Conservation (phyloP, 129 eudicot genomes). For the Centrapalus pauciflorus region DNA sequence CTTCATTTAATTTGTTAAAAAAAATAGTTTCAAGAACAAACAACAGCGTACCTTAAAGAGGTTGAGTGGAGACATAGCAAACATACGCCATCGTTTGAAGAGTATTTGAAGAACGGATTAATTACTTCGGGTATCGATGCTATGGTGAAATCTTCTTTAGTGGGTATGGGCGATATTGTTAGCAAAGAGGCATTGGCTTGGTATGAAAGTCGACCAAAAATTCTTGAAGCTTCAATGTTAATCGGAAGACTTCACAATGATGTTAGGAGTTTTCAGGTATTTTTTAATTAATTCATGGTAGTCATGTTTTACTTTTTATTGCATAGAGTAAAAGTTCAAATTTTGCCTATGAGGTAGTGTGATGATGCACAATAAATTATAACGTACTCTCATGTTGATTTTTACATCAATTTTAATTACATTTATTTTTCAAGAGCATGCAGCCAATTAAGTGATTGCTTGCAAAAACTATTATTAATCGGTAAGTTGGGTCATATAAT, state of each 20-base stretch:
- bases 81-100: neutral
- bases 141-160: neutral
- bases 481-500: too few relatives aligned
- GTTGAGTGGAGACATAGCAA: conserved; percentile 10
- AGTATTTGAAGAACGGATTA: neutral
- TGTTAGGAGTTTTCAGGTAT: neutral
- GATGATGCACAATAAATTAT: too few relatives aligned
- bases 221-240: neutral
- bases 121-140: neutral
- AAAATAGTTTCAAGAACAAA: conserved; percentile 2
- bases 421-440: too few relatives aligned
- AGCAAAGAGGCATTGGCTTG: neutral
- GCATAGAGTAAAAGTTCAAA: too few relatives aligned
- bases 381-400: too few relatives aligned
- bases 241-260: neutral
- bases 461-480: too few relatives aligned
- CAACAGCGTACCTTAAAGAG: conserved; percentile 5
- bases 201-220: neutral
- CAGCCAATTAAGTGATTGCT: too few relatives aligned
- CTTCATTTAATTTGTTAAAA: neutral
- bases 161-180: too few relatives aligned
- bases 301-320: too few relatives aligned
- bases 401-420: too few relatives aligned
- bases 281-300: too few relatives aligned
- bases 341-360: too few relatives aligned